Evolutionary conservation across 352 stramenopile species (phyloP).

Genomic region (Stephanocyclus meneghinianus): DNA sequence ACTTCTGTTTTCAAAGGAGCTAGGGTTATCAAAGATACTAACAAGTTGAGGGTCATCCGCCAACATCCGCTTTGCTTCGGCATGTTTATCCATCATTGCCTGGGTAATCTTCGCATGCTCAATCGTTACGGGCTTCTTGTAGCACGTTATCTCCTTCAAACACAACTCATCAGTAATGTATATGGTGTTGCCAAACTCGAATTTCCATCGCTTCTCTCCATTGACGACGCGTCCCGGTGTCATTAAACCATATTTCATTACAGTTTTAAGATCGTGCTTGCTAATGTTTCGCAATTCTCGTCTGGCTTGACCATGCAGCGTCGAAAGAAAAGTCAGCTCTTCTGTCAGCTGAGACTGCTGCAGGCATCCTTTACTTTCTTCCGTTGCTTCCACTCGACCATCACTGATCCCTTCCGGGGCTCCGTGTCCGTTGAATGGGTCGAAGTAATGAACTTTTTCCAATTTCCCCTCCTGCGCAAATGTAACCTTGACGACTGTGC

Average conservation of each 20-base stretch:
- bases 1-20: background rate
- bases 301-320: constrained; percentile 52
- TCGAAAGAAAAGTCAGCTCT: constrained; percentile 54
- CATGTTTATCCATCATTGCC: constrained; percentile 28
- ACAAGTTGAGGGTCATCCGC: constrained; percentile 39
- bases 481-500: constrained; percentile 9
- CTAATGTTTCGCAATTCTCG: constrained; percentile 46
- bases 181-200: constrained; percentile 47
- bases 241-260: constrained; percentile 57
- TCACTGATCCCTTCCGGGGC: background rate
- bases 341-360: constrained; percentile 25
- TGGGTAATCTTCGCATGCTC: constrained; percentile 32
- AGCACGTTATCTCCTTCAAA: constrained; percentile 57
- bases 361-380: background rate
- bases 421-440: constrained; percentile 29
- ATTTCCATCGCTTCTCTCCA: constrained; percentile 51
- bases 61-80: constrained; percentile 36
- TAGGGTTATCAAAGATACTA: background rate
- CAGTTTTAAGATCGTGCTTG: constrained; percentile 59
- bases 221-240: constrained; percentile 19
- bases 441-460: constrained; percentile 26
- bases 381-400: background rate
- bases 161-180: constrained; percentile 51
- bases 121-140: constrained; percentile 50
- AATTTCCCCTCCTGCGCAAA: constrained; percentile 19